Percentiles rank a stretch among this genome's conserved stretches.
phyloP scores from a whole-genome alignment of 2,329 filamentous ascomycete genomes.

The Hypomyces perniciosus region DNA sequence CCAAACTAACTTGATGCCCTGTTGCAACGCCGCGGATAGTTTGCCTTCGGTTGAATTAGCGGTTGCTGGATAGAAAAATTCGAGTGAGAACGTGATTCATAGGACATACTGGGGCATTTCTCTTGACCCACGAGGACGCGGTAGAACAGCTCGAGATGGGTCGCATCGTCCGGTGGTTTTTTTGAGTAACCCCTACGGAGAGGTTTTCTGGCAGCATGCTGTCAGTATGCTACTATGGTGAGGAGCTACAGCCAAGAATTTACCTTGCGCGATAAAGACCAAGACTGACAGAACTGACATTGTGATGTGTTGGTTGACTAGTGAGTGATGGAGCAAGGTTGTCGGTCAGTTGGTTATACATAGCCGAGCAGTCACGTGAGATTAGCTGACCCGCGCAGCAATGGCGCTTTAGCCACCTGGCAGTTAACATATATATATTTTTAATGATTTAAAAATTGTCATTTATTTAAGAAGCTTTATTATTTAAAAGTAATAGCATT shows the following conservation, averaged over 20 bases:
- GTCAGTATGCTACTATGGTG: constrained; percentile 8
- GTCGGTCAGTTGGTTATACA: too few relatives aligned
- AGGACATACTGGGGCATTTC: constrained; percentile 13
- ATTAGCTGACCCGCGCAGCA: too few relatives aligned
- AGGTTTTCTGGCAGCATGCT: constrained; percentile 8
- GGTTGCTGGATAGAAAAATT: not conserved
- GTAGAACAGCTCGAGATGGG: constrained; percentile 11
- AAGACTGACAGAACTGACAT: constrained; percentile 14
- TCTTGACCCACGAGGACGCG: constrained; percentile 10
- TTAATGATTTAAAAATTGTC: too few relatives aligned
- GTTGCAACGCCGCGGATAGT: constrained; percentile 9
- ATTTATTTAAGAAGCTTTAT: too few relatives aligned
- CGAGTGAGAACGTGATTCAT: not conserved
- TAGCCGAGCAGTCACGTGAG: too few relatives aligned
- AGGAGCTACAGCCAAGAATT: constrained; percentile 4
- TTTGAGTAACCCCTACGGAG: constrained; percentile 9
- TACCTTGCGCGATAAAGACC: constrained; percentile 13
- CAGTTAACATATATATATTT: too few relatives aligned
- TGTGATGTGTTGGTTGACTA: constrained; percentile 2
- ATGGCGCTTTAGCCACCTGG: too few relatives aligned
- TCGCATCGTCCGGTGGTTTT: constrained; percentile 9
- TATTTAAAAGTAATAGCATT: too few relatives aligned
- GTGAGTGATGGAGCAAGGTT: constrained; percentile 3
- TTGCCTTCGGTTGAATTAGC: constrained; percentile 8
- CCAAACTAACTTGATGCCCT: constrained; percentile 6